These are phyloP conservation scores for Blastobotrys illinoisensis DNA, from an alignment of 1,139 yeast genomes.

Conservation along the genomic window DNA sequence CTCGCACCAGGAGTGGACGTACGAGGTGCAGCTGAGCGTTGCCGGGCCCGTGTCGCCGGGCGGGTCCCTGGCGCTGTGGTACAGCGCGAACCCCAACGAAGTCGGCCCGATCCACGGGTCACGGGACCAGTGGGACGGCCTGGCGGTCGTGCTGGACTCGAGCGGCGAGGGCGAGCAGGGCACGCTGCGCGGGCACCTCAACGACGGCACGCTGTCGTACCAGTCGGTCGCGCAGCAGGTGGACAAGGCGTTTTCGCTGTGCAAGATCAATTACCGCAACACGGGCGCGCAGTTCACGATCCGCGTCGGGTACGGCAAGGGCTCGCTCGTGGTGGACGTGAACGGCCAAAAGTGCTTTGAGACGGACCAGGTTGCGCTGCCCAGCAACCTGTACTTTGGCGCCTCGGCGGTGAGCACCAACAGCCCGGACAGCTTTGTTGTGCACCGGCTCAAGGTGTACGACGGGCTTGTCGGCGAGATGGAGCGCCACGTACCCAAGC, in stretches of 20 bases:
- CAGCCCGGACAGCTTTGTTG: constrained; percentile 30
- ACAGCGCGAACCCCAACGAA: constrained; percentile 25
- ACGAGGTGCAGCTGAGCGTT: constrained; percentile 30
- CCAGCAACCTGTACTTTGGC: constrained; percentile 32
- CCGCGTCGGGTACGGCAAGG: constrained; percentile 30
- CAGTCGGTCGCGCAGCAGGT: constrained; percentile 12
- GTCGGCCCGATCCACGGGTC: constrained; percentile 36
- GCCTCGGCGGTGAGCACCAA: constrained; percentile 32
- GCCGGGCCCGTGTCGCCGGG: constrained; percentile 32
- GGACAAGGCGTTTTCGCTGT: constrained; percentile 33
- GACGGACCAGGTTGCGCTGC: constrained; percentile 31
- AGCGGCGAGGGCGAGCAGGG: constrained; percentile 26
- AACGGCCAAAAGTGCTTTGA: constrained; percentile 36
- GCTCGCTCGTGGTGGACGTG: constrained; percentile 33
- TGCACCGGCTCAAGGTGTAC: constrained; percentile 23
- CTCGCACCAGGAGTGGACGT: constrained; percentile 32
- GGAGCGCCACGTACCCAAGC: constrained; percentile 5
- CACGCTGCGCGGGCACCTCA: constrained; percentile 36
- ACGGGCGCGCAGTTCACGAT: constrained; percentile 30
- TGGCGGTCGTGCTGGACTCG: constrained; percentile 35
- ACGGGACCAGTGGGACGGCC: constrained; percentile 37
- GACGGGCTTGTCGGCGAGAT: constrained; percentile 11
- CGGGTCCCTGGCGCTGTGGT: constrained; percentile 37
- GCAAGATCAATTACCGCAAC: constrained; percentile 34
- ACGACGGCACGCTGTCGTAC: constrained; percentile 32